Evolutionary conservation across 2,329 filamentous ascomycete species (phyloP), one percentile per base, ranked within the genome.

Genomic region (Aspergillus uvarum): DNA sequence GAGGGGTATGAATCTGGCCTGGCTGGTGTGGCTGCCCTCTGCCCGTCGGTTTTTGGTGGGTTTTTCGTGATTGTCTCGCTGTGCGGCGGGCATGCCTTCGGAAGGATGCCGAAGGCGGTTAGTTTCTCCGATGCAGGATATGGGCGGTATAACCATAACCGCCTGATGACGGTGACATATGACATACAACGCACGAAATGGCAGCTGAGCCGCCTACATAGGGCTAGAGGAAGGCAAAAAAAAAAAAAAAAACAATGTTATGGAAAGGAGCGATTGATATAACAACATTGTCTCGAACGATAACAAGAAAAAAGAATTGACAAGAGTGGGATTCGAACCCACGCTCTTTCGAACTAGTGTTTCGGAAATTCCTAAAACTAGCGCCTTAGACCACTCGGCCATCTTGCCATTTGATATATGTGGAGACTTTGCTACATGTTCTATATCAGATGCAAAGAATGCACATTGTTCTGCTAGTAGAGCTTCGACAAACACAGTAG

Each of bases 21-120:
- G 47, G 50, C 56, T 49, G 51, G 51, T 50, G 55, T 55, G 57
- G 54, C 55, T 56, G 52, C 47, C 61, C 16, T 44, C 38, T 44
- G 14, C 12, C 38, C 5, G 12, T 19, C 16, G 38, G 38, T 60
- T 63, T 65, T 66, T 63, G 63, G 60, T 67, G 67, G 61, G 61
- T 67, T 67, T 69, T 70, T 69, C 68, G 38, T 59, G 62, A 63
- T 60, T 64, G 64, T 66, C 54, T 65, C 60, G 62, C 59, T 68
- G 65, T 68, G 65, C 65, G 66, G 63, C 54, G 54, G 58, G 61
- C 63, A 56, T 57, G 12, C 12, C 8, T 10, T 50, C 59, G 61
- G 63, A 63, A 8, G 3, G 5, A 22, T 6, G 4, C 59, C 56
- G n/a, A 21, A 48, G 54, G n/a, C 12, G 53, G 62, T 31, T 47